Percentiles rank a stretch among this genome's conserved stretches.
Conservation (phyloP, 225 moss, liverwort and hornwort species). For the Sphagnum tenellum region DNA sequence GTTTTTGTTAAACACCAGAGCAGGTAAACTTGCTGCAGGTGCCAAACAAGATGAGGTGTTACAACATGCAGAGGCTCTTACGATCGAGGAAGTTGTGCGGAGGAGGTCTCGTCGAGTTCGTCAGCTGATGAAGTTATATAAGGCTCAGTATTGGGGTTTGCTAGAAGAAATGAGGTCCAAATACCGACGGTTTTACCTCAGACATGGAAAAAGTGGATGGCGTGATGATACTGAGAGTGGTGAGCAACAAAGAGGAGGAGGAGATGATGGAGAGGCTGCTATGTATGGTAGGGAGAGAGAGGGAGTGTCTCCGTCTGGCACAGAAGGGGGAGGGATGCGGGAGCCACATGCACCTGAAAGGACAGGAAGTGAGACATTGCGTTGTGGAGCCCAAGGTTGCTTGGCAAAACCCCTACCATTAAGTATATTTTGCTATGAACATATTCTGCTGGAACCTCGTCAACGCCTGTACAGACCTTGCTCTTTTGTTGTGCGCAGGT, state of each 20-base stretch:
- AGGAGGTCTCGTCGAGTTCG: slow-evolving; percentile 45
- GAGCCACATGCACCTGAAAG: slow-evolving; percentile 58
- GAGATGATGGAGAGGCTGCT: not conserved
- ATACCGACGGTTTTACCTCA: slow-evolving; percentile 88
- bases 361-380: slow-evolving; percentile 38
- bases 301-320: slow-evolving; percentile 9
- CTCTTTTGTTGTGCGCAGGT: slow-evolving; percentile 67
- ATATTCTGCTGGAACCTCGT: slow-evolving; percentile 84
- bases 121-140: slow-evolving; percentile 71
- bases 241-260: slow-evolving; percentile 1
- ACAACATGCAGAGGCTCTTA: slow-evolving; percentile 34
- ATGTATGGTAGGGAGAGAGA: slow-evolving; percentile 7
- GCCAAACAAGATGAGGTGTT: slow-evolving; percentile 27
- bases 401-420: slow-evolving; percentile 63
- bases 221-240: slow-evolving; percentile 49
- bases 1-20: not conserved
- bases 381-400: slow-evolving; percentile 86
- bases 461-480: slow-evolving; percentile 95
- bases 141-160: slow-evolving; percentile 83
- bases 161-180: slow-evolving; percentile 87
- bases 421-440: slow-evolving; percentile 80
- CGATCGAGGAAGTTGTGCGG: slow-evolving; percentile 59
- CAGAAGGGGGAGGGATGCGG: slow-evolving; percentile 36
- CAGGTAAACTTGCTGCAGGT: slow-evolving; percentile 1
- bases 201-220: slow-evolving; percentile 85